A percentile compares a stretch with the other conserved stretches of the same genome.
Evolutionary conservation across 352 stramenopile genomes (phyloP).

Genomic region (Phytophthora colocasiae): DNA sequence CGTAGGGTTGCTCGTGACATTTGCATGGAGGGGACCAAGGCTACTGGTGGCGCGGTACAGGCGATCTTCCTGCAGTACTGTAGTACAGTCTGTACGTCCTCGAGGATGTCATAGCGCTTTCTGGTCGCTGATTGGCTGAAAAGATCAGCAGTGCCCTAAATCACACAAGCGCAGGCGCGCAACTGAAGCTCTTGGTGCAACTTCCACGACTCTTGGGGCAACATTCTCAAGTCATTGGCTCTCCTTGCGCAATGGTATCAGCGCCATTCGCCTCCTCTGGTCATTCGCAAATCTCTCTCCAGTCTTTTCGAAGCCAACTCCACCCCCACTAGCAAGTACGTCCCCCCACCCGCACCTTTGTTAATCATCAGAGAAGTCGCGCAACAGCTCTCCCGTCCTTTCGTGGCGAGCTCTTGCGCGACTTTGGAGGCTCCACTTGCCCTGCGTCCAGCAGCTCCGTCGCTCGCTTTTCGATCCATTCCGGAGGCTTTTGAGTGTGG

Average conservation of each 20-base stretch:
- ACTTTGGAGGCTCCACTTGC: slow-evolving; percentile 66
- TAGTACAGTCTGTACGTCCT: too few relatives aligned
- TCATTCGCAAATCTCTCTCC: slow-evolving; percentile 54
- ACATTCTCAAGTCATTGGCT: slow-evolving; percentile 1
- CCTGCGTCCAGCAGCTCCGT: slow-evolving; percentile 17
- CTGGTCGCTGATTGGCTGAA: too few relatives aligned
- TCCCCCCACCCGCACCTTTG: not conserved
- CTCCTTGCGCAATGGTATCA: not conserved
- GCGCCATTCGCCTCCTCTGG: not conserved
- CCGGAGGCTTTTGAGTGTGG: slow-evolving; percentile 24
- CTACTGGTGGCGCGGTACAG: too few relatives aligned
- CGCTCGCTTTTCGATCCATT: slow-evolving; percentile 5
- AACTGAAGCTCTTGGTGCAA: too few relatives aligned
- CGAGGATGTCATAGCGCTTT: too few relatives aligned
- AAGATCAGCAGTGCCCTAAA: too few relatives aligned
- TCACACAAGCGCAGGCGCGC: too few relatives aligned
- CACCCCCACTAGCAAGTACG: slow-evolving; percentile 44
- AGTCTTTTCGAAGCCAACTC: slow-evolving; percentile 37
- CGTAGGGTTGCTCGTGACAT: too few relatives aligned
- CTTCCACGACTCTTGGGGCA: too few relatives aligned
- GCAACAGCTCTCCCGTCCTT: slow-evolving; percentile 14
- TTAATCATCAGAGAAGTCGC: slow-evolving; percentile 36
- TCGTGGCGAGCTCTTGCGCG: slow-evolving; percentile 45
- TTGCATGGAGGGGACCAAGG: too few relatives aligned
- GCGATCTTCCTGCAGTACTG: too few relatives aligned